phyloP scores from a whole-genome alignment of 805 yeast genomes.

The Lipomyces yamadae region DNA sequence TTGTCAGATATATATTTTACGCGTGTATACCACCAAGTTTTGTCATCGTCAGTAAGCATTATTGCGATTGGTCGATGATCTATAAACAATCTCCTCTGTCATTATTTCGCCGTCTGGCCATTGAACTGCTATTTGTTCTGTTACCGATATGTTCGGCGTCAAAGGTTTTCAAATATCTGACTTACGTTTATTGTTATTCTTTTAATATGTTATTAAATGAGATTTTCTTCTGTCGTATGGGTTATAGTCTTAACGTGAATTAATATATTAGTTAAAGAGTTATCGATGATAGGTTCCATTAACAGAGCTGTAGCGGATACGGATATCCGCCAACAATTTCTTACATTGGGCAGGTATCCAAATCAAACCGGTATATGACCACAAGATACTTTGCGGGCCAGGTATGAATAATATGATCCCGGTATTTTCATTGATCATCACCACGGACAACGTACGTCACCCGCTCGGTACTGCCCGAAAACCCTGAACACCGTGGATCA shows the following conservation, averaged over 20 bases:
- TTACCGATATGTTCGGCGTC: background rate
- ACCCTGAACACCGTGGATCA: too few relatives aligned
- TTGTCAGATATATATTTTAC: background rate
- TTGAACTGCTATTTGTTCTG: slow-evolving; percentile 2
- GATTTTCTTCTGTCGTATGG: background rate
- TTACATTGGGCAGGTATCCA: too few relatives aligned
- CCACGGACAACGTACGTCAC: too few relatives aligned
- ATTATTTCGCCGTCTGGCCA: background rate
- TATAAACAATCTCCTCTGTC: background rate
- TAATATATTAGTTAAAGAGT: background rate
- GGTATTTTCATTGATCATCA: too few relatives aligned
- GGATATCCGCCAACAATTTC: background rate
- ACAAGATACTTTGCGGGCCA: too few relatives aligned
- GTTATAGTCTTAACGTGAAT: background rate
- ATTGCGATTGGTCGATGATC: background rate
- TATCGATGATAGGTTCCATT: background rate
- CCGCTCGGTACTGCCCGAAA: too few relatives aligned
- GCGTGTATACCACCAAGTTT: background rate
- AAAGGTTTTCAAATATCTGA: background rate
- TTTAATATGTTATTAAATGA: background rate
- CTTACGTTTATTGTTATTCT: background rate
- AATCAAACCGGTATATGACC: too few relatives aligned
- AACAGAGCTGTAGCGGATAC: too few relatives aligned
- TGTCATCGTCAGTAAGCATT: background rate
- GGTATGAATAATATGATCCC: too few relatives aligned